phyloP scores from a whole-genome alignment of 2,329 filamentous ascomycete species.

The Exophiala bonariae region DNA sequence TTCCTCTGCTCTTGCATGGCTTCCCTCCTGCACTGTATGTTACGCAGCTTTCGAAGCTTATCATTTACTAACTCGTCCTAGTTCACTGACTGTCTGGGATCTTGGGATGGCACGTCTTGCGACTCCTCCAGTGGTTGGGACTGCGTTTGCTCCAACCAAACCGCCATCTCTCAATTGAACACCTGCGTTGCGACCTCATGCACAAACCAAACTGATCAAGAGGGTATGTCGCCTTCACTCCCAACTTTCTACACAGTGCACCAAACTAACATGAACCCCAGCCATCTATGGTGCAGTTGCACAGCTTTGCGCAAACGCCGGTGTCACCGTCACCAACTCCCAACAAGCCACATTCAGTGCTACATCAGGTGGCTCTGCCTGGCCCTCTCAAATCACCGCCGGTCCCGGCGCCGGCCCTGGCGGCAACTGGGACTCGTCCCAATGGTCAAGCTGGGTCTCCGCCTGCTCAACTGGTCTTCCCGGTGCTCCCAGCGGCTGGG shows the following conservation, averaged over 20 bases:
- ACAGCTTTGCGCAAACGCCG: conserved; percentile 29
- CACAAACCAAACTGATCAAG: conserved; percentile 29
- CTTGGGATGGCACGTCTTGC: conserved; percentile 27
- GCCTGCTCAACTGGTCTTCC: conserved; percentile 25
- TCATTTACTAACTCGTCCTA: conserved; percentile 8
- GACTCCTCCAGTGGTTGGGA: conserved; percentile 23
- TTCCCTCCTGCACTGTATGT: conserved; percentile 23
- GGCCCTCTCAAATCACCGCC: conserved; percentile 25
- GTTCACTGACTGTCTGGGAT: conserved; percentile 28
- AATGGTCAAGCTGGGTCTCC: conserved; percentile 26
- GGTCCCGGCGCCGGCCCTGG: conserved; percentile 23
- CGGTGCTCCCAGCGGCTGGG: conserved; percentile 25
- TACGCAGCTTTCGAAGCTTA: neutral
- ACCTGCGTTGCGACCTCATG: conserved; percentile 29
- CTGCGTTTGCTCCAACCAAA: conserved; percentile 29
- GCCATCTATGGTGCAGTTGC: conserved; percentile 30
- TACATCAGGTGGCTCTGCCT: conserved; percentile 27
- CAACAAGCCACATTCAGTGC: conserved; percentile 29
- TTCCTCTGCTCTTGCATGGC: conserved; percentile 23
- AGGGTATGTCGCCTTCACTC: conserved; percentile 16
- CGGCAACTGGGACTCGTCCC: conserved; percentile 23
- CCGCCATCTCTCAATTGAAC: conserved; percentile 28
- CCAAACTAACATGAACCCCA: conserved; percentile 12
- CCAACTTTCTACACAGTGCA: neutral
- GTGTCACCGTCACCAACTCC: conserved; percentile 25